Base-by-base conservation (phyloP, 1,284 basidiomycete species). In the Cutaneotrichosporon arboriforme region DNA sequence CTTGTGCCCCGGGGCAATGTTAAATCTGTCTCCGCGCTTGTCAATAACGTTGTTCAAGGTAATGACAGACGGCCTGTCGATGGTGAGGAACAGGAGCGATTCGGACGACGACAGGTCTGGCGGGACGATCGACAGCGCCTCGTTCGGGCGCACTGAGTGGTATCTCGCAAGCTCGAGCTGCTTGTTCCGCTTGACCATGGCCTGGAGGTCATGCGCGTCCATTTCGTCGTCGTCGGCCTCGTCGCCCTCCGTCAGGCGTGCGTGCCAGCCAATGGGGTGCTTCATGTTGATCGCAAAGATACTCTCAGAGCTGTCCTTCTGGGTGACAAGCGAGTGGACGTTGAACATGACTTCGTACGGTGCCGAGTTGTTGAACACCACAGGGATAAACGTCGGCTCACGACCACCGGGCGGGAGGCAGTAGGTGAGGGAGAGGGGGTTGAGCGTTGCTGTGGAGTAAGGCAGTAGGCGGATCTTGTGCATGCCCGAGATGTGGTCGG, bases 331-430 rank as follows among this genome's bases (percentile, higher is more conserved):
- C 7, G 88, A 84, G 4, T 84, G 83, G 35, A 92, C 73, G 14
- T 83, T 84, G 71, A 93, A 97, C 52, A 80, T 81, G 35, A 97
- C 76, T 52, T 81, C 78, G 13, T 81, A 79, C 1, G 90, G 84
- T n/a, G 80, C 79, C 3, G 92, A 92, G 74, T 96, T 94, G 79
- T 96, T 97, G 70, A 97, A 82, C 23, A 96, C 77, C 31, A 76
- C 60, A 10, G 74, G 73, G 42, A 76, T 66, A 52, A 68, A 68
- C 0, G 74, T 63, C 9, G 69, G 65, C 35, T 69, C 60, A 13
- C 51, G 46, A 8, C 57, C 54, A 41, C 67, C 66, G 1, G 68
- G 67, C 4, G 70, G 68, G 4, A 76, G 62, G 52, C 74, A 76
- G 55, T 72, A 76, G 1, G 69, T 65, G 26, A 74, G 60, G 1